These are phyloP conservation scores for Aspergillus neotritici DNA, from an alignment of 2,329 filamentous ascomycete genomes.

Conservation along the genomic window DNA sequence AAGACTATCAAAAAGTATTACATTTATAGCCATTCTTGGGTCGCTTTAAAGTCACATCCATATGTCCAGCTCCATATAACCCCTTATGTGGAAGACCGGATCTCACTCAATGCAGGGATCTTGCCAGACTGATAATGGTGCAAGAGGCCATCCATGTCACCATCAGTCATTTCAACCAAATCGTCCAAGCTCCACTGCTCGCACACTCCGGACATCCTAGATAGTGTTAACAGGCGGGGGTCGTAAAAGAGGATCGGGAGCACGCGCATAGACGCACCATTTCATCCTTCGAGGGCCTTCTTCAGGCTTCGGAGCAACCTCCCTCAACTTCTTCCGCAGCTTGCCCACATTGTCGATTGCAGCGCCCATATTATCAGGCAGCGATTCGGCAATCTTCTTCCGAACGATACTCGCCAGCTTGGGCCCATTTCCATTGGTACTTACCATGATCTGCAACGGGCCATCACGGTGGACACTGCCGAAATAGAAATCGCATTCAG, in stretches of 20 bases:
- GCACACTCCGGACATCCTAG: slow-evolving; percentile 86
- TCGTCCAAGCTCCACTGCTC: slow-evolving; percentile 81
- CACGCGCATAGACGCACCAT: slow-evolving; percentile 53
- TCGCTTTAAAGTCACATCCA: too few species aligned
- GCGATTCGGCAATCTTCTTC: slow-evolving; percentile 66
- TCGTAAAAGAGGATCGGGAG: neutral
- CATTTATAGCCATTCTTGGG: too few species aligned
- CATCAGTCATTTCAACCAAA: slow-evolving; percentile 72
- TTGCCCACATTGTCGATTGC: slow-evolving; percentile 81
- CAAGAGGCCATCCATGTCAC: slow-evolving; percentile 79
- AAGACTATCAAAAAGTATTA: too few species aligned
- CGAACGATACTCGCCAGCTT: slow-evolving; percentile 82
- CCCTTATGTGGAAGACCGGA: slow-evolving; percentile 17
- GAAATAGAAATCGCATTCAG: slow-evolving; percentile 98
- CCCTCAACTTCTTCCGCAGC: slow-evolving; percentile 71
- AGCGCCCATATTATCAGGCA: slow-evolving; percentile 75
- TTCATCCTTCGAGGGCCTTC: slow-evolving; percentile 85
- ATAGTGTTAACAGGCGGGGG: neutral
- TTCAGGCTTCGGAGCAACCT: slow-evolving; percentile 63
- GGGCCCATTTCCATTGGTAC: slow-evolving; percentile 94
- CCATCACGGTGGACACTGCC: slow-evolving; percentile 92
- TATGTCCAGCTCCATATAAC: too few species aligned
- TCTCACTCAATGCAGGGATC: slow-evolving; percentile 34
- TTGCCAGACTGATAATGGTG: slow-evolving; percentile 57
- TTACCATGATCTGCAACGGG: slow-evolving; percentile 96